phyloP scores from a whole-genome alignment of 257 asterid species.

The Apocynum venetum region DNA sequence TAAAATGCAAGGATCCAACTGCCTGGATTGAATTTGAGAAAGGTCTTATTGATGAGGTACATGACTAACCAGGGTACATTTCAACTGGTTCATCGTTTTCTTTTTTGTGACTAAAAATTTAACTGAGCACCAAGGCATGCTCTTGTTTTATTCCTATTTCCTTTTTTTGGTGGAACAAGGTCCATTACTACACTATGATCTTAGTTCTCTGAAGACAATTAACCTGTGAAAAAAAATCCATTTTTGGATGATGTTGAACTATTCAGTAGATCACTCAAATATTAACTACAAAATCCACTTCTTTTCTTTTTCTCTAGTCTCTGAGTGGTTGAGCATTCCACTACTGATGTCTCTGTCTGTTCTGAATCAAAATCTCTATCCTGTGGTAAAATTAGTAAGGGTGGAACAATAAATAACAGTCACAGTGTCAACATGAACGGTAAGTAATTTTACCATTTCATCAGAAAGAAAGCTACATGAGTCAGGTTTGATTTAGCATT shows the following conservation, averaged over 20 bases:
- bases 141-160: neutral
- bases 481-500: neutral
- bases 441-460: neutral
- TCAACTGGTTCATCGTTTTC: neutral
- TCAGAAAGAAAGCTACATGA: neutral
- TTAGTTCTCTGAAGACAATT: neutral
- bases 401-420: neutral
- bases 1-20: constrained; percentile 91
- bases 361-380: neutral
- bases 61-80: neutral
- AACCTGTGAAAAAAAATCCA: neutral
- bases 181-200: neutral
- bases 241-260: neutral
- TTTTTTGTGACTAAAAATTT: neutral
- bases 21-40: constrained; percentile 90
- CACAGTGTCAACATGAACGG: neutral
- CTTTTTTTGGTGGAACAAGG: neutral
- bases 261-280: neutral
- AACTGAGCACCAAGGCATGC: neutral
- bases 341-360: neutral
- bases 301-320: neutral
- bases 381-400: neutral
- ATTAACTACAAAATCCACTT: neutral
- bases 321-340: neutral
- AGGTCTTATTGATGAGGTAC: constrained; percentile 85